phyloP scores from a whole-genome alignment of 495 filamentous ascomycete species.

The Chaetomium fimeti region DNA sequence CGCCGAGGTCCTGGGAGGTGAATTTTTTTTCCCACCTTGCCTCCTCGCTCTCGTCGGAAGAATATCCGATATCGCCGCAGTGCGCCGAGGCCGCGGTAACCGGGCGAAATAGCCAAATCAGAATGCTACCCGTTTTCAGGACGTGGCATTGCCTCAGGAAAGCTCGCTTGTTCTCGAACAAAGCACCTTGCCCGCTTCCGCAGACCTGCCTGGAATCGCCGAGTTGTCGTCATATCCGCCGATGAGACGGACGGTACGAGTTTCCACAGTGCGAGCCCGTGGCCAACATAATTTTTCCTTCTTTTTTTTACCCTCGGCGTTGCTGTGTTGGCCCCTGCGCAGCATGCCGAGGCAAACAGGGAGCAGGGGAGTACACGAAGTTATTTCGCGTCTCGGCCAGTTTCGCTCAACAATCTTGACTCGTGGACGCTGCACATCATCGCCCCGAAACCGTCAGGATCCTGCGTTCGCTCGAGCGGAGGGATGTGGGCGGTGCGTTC shows the following conservation, averaged over 20 bases:
- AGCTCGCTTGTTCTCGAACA: conserved; percentile 11
- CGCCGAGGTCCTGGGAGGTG: conserved; percentile 1
- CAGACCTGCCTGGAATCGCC: conserved; percentile 1
- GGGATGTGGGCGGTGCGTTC: conserved; percentile 21
- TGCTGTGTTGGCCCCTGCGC: conserved; percentile 20
- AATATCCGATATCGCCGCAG: conserved; percentile 17
- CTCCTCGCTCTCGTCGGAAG: not conserved
- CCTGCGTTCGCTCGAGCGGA: conserved; percentile 3
- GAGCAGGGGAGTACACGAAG: conserved; percentile 20
- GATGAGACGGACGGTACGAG: conserved; percentile 19
- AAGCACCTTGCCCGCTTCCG: conserved; percentile 5
- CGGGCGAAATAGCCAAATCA: conserved; percentile 16
- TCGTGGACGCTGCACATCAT: conserved; percentile 41
- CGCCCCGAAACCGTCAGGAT: conserved; percentile 29
- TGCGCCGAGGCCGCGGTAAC: conserved; percentile 1
- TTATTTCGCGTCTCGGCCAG: conserved; percentile 28
- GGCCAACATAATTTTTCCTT: too few species aligned
- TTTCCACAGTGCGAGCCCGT: conserved; percentile 29
- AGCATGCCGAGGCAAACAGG: conserved; percentile 33
- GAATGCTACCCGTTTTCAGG: not conserved
- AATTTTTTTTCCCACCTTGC: not conserved
- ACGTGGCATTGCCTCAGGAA: conserved; percentile 7
- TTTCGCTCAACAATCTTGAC: conserved; percentile 35
- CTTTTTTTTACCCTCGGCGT: conserved; percentile 31
- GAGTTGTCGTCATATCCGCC: conserved; percentile 21